Base-by-base conservation (phyloP, 495 filamentous ascomycete species). In the Neurospora sp. region DNA sequence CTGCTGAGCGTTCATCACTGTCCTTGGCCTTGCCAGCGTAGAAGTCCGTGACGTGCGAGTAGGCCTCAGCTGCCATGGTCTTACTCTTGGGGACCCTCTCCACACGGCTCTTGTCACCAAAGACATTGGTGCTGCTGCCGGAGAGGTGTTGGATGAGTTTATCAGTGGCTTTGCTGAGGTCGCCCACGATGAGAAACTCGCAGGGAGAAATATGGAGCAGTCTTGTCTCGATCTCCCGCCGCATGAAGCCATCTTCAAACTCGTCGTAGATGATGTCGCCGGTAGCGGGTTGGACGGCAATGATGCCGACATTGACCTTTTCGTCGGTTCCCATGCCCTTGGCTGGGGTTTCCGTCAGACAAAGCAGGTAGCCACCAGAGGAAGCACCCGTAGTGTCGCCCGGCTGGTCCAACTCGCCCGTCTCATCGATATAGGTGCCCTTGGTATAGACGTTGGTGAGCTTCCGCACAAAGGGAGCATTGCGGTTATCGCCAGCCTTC, bases 241-340 rank as follows among this genome's bases (percentile, higher is more conserved):
- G 87, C 96, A 98, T 99, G 82, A 98, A 99, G 3, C 96, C 94
- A 77, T 99, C 96, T 76, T 98, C 93, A 75, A 99, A 99, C 59
- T 92, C 90, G 78, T 99, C 96, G 75, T 98, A 96, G 72, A 98
- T 93, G 73, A 99, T 92, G 77, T 98, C 96, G 61, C 96, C 96
- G 0, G 96, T 98, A 0, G 93, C 91, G 31, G 96, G 96, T 75
- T 99, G 96, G 2, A 99, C 96, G 35, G 96, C 96, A 12, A 99
- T 87, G 72, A 99, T 89, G 1, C 96, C 96, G 11, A 98, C 90
- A 72, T 96, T 89, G 3, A 97, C 94, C 75, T 92, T 97, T 80
- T 99, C 96, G 79, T 98, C 96, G 27, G 92, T 93, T 11, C 93
- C 94, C 82, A 85, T 91, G 5, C 95, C 94, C 79, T 94, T 95